Base-by-base conservation (phyloP, 306 rosid species). In the Sphenostylis stenocarpa region DNA sequence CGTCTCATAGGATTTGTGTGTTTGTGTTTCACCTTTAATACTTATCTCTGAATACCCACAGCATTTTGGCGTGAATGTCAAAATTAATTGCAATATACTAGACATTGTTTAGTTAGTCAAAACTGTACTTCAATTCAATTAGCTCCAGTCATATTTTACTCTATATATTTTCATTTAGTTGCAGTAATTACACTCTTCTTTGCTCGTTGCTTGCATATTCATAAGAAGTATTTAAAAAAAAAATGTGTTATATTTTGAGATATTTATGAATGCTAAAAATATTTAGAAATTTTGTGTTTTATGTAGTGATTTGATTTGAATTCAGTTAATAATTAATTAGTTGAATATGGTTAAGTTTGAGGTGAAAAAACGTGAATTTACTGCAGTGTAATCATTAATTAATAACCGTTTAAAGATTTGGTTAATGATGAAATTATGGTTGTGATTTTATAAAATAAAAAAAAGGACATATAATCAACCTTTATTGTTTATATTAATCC, bases 1-100 rank as follows among this genome's bases (percentile, higher is more conserved):
- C 3, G 69, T 76, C 49, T 78, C 83, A 67, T 74, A 61, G 45
- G 64, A 62, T 83, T 74, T 68, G 61, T 29, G 53, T 83, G 80
- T 73, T 70, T 31, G 29, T 20, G 5, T 55, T 77, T 23, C 31
- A 63, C n/a, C 17, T 21, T 3, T 16, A 4, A 4, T 8, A 4
- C 11, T 64, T 63, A 3, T 60, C 16, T 26, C 2, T 57, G 6
- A 29, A 16, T 44, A 23, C 9, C 8, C 19, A 24, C 20, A 29
- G 1, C 78, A 72, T 28, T 14, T 80, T 72, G 33, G 29, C 61
- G 14, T 72, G 56, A 41, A 21, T 60, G 62, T 47, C 21, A 31
- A 26, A 48, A 45, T 69, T 45, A 58, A 69, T 57, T 53, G 20
- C 1, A 16, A 21, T 23, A 60, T 16, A 28, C 56, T 56, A 49